Evolutionary conservation across 2,329 filamentous ascomycete species (phyloP).

Genomic region (Beauveria medogensis): DNA sequence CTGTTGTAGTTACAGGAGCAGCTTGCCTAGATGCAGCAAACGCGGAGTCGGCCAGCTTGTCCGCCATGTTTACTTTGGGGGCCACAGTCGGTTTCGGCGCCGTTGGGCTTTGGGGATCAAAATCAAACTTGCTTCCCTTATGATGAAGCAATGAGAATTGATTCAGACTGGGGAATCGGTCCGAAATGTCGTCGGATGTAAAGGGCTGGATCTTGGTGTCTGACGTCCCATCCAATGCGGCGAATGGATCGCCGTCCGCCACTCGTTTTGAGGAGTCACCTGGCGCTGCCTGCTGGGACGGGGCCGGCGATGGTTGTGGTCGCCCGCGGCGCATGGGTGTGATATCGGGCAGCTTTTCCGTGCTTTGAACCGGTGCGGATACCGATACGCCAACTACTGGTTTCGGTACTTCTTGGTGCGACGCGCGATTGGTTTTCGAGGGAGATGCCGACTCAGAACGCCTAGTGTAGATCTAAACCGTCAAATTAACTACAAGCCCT

Average conservation of each 20-base stretch:
- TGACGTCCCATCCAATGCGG: slow-evolving; percentile 65
- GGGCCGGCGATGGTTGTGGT: slow-evolving; percentile 28
- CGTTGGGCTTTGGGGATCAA: slow-evolving; percentile 50
- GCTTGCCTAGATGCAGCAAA: slow-evolving; percentile 43
- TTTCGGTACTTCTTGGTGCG: slow-evolving; percentile 38
- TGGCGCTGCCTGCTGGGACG: slow-evolving; percentile 26
- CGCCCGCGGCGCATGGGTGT: slow-evolving; percentile 90
- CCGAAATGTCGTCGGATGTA: slow-evolving; percentile 70
- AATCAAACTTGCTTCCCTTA: slow-evolving; percentile 74
- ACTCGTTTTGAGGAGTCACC: slow-evolving; percentile 61
- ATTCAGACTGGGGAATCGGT: slow-evolving; percentile 81
- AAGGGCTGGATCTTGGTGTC: slow-evolving; percentile 32
- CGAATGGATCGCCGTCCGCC: slow-evolving; percentile 75
- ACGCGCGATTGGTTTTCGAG: slow-evolving; percentile 31
- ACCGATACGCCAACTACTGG: slow-evolving; percentile 74
- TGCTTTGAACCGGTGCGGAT: slow-evolving; percentile 62
- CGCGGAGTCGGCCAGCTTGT: slow-evolving; percentile 75
- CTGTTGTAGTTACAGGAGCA: background rate
- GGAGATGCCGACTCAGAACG: slow-evolving; percentile 43
- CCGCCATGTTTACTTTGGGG: slow-evolving; percentile 59
- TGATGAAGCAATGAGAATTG: slow-evolving; percentile 90
- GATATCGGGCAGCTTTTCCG: slow-evolving; percentile 75
- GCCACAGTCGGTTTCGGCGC: slow-evolving; percentile 40
- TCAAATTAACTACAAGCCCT: slow-evolving; percentile 1
- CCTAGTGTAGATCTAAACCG: slow-evolving; percentile 51